phyloP scores from a whole-genome alignment of 2,329 filamentous ascomycete genomes.

The Alternaria conjuncta region DNA sequence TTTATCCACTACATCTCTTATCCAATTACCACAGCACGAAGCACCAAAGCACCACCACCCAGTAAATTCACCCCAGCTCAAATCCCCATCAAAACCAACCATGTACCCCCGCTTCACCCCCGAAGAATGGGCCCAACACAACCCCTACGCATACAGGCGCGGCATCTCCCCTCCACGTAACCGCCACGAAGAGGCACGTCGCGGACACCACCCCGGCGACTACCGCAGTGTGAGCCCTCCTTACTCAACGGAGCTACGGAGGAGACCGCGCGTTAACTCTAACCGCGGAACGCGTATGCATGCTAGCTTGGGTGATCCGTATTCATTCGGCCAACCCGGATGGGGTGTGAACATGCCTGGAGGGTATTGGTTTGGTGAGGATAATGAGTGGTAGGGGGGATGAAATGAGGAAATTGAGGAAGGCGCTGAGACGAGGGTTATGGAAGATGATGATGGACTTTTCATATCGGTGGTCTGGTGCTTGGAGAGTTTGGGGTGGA shows the following conservation, averaged over 20 bases:
- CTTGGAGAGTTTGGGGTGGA: neutral
- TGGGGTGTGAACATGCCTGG: neutral
- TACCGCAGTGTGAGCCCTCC: neutral
- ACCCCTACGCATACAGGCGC: neutral
- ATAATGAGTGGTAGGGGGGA: neutral
- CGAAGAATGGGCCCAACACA: neutral
- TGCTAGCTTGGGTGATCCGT: neutral
- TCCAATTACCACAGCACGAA: accelerated
- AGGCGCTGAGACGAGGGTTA: neutral
- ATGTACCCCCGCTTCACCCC: neutral
- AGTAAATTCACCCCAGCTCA: neutral
- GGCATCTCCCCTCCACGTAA: neutral
- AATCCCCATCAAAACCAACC: neutral
- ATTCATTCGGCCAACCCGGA: neutral
- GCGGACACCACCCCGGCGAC: neutral
- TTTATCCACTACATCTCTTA: neutral
- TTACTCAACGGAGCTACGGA: neutral
- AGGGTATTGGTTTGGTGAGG: neutral
- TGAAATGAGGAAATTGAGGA: neutral
- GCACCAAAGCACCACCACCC: neutral
- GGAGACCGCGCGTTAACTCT: neutral
- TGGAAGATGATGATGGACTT: neutral
- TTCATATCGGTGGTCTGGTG: neutral
- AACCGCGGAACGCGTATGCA: neutral
- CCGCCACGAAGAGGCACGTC: neutral